phyloP scores from a whole-genome alignment of 805 yeast species.

The Myxozyma geophila region DNA sequence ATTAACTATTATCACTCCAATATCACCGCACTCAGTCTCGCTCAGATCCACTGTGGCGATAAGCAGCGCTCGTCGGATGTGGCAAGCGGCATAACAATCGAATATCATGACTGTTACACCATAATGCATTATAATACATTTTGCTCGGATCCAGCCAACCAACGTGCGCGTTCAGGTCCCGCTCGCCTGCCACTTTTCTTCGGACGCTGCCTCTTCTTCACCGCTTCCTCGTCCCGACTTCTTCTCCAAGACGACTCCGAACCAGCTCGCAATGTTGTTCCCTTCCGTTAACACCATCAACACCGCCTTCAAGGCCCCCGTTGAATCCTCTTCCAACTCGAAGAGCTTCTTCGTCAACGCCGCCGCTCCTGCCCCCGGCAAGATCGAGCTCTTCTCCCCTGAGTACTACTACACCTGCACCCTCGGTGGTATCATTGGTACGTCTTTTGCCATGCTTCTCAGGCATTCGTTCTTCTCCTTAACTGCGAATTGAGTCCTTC shows the following conservation, averaged over 20 bases:
- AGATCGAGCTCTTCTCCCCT: constrained; percentile 59
- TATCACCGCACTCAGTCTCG: too few species aligned
- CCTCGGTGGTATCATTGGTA: constrained; percentile 65
- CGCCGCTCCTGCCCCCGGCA: constrained; percentile 37
- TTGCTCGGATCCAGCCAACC: constrained; percentile 11
- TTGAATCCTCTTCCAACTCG: constrained; percentile 39
- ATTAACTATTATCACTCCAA: too few species aligned
- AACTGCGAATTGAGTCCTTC: neutral
- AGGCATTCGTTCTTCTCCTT: neutral
- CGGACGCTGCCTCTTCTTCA: constrained; percentile 10
- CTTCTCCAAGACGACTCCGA: neutral
- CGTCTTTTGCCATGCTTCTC: constrained; percentile 17
- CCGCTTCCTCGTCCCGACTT: constrained; percentile 6
- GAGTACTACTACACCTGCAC: constrained; percentile 77
- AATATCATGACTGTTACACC: too few species aligned
- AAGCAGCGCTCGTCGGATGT: neutral
- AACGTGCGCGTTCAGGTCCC: constrained; percentile 7
- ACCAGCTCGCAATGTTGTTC: constrained; percentile 44
- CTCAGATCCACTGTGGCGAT: too few species aligned
- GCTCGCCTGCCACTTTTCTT: constrained; percentile 10
- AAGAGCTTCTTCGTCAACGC: constrained; percentile 42
- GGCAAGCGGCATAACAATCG: neutral
- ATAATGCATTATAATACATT: too few species aligned
- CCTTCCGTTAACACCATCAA: constrained; percentile 46
- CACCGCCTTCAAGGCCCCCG: constrained; percentile 48